phyloP scores from a whole-genome alignment of 2,329 filamentous ascomycete genomes.

The Verticillium isaacii region DNA sequence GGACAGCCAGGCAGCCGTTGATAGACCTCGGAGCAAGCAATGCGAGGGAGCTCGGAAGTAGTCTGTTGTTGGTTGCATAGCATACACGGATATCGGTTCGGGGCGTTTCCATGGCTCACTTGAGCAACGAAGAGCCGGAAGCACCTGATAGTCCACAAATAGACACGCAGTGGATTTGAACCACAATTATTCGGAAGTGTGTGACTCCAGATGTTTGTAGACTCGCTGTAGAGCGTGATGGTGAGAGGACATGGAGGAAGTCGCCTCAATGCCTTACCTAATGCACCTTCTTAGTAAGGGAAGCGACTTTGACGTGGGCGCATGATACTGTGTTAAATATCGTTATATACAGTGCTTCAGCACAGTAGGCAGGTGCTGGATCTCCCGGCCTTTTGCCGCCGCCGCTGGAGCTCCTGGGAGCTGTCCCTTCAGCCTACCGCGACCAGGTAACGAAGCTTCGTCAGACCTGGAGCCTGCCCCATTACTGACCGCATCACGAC shows the following conservation, averaged over 20 bases:
- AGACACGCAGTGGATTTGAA: not conserved
- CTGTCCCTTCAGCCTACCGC: slow-evolving; percentile 13
- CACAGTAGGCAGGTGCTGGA: not conserved
- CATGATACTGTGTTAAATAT: not conserved
- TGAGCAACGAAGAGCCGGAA: not conserved
- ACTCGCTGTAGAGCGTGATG: too few relatives aligned
- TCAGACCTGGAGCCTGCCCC: slow-evolving; percentile 23
- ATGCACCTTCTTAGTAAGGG: not conserved
- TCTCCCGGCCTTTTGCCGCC: not conserved
- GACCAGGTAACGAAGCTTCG: slow-evolving; percentile 19
- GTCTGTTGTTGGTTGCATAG: not conserved
- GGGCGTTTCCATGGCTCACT: not conserved
- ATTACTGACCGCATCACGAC: slow-evolving; percentile 9
- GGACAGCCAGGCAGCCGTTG: too few relatives aligned
- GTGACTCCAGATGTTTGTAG: too few relatives aligned
- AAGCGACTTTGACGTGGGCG: not conserved
- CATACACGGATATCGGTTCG: not conserved
- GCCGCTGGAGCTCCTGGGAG: slow-evolving; percentile 12
- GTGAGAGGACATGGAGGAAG: too few relatives aligned
- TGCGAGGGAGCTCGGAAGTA: not conserved
- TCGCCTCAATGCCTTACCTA: too few relatives aligned
- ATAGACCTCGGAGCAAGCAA: not conserved
- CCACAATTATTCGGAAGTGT: too few relatives aligned
- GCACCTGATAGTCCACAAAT: not conserved
- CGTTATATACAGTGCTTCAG: not conserved